A percentile compares a stretch with the other conserved stretches of the same genome.
Evolutionary conservation across 2,329 filamentous ascomycete species (phyloP).

Genomic region (Diaporthe sp.): DNA sequence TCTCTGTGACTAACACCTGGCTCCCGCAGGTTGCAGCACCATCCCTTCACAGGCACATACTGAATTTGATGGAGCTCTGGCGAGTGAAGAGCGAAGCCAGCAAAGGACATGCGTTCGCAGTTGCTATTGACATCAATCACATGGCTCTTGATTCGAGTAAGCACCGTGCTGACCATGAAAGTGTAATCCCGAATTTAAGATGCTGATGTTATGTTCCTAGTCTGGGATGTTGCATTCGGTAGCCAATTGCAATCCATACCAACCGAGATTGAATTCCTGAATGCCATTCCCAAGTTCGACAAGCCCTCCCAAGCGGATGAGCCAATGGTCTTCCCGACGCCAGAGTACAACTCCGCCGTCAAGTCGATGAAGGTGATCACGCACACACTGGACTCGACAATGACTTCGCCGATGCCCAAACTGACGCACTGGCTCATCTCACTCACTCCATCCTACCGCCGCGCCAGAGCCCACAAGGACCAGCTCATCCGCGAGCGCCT

Average conservation of each 20-base stretch:
- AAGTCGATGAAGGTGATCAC: slow-evolving; percentile 25
- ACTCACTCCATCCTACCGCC: slow-evolving; percentile 17
- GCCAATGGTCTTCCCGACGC: slow-evolving; percentile 10
- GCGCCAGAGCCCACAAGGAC: slow-evolving; percentile 25
- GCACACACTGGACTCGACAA: slow-evolving; percentile 8
- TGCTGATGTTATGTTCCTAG: neutral
- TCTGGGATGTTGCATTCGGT: slow-evolving; percentile 29
- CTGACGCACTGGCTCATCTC: slow-evolving; percentile 19
- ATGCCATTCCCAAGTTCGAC: neutral
- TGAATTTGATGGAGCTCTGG: slow-evolving; percentile 28
- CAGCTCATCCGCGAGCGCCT: slow-evolving; percentile 25
- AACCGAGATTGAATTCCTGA: slow-evolving; percentile 14
- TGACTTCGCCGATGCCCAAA: slow-evolving; percentile 18
- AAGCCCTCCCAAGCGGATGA: neutral
- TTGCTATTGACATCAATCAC: slow-evolving; percentile 23
- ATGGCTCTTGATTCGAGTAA: slow-evolving; percentile 32
- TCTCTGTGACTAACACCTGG: neutral
- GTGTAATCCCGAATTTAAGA: no score
- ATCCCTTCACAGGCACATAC: slow-evolving; percentile 21
- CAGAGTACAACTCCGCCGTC: slow-evolving; percentile 17
- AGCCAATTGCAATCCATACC: slow-evolving; percentile 10
- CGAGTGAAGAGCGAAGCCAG: slow-evolving; percentile 7
- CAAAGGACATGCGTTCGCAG: slow-evolving; percentile 6
- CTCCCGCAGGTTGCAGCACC: slow-evolving; percentile 25
- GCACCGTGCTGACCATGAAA: neutral